Evolutionary conservation across 164 flowering plant genomes (phyloP), one percentile per base, ranked within the genome.

Genomic region (Umbilicus rupestris): DNA sequence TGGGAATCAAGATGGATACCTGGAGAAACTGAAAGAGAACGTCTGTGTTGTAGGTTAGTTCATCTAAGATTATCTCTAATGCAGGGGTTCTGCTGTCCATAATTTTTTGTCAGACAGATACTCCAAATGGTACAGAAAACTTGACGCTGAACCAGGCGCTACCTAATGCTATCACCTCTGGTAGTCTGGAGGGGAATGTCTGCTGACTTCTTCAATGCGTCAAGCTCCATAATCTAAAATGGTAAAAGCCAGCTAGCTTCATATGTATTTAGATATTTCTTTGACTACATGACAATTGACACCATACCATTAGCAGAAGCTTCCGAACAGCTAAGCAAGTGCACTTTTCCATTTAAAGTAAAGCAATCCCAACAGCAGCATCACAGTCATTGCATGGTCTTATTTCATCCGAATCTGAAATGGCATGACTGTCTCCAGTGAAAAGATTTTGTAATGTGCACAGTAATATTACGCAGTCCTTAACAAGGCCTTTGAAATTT

Each of bases 141-240:
- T 35, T 44, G 16, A n/a, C 63, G 20, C 31, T 49, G 67, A 68
- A 66, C 15, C 63, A 69, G 20, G 42, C 64, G 47, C 26, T 74
- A 93, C 98, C 98, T 90, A 41, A 73, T 69, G 69, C 90, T 87
- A 80, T 89, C 96, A 69, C 83, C 82, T 82, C 98, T 85, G 49
- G 84, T 81, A 22, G 83, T 85, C 44, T 39, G 71, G 64, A 86
- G 86, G 64, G 70, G 74, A 63, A 46, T 50, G 55, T 86, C 92
- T 46, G 96, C 97, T 44, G 73, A 71, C 77, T 79, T 81, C 76
- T 83, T 86, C 59, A 82, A 78, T 30, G 28, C 39, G 77, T 90
- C 98, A 72, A 90, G 87, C 77, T 90, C 96, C 85, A 86, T 83
- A 44, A 85, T 80, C 98, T 93, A 66, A 28, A 69, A 30, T 41